Evolutionary conservation across 345 rosid genomes (phyloP), one percentile per base, ranked within the genome.

Genomic region (Lumnitzera racemosa): DNA sequence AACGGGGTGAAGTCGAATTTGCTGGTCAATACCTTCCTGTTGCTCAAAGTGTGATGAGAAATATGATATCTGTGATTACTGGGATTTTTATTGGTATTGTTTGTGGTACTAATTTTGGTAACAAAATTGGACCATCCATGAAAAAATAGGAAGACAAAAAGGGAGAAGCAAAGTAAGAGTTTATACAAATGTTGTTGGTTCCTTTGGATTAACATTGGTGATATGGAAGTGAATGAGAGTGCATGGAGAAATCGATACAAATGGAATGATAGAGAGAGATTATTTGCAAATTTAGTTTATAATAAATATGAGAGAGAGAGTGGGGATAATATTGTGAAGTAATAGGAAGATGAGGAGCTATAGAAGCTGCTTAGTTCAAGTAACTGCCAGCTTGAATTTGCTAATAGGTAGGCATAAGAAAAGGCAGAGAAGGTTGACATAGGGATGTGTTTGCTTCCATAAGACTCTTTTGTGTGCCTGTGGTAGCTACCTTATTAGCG

Each of bases 1-100:
- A 84, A 86, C 3, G 86, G 91, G 2, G 81, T 46, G 78, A 88
- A 78, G 71, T 88, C 89, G 55, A 82, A 81, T 20, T 75, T 78
- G 53, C 58, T 50, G 12, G 70, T 53, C 58, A 81, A 67, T 24
- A 70, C 66, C 63, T 74, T 78, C 64, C 83, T 67, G 71, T 36
- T 72, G 71, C 63, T 72, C 59, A 65, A 36, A 36, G 43, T 4
- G 13, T 2, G 6, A 14, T 15, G 25, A 17, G 27, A 20, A 12
- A 14, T 24, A 27, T 10, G 43, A 56, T 27, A 13, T 8, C 7
- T 10, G 24, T 14, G 51, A 10, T 3, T 15, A 4, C 2, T 7
- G 31, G 11, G 14, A 36, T 36, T 4, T 7, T 36, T 36, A 36
- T 36, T 29, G 10, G 43, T 36, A 4, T 0, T 36, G 11, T 36